These are phyloP conservation scores for Rhododendron williamsianum DNA, from an alignment of 148 eudicot species.

Conservation along the genomic window DNA sequence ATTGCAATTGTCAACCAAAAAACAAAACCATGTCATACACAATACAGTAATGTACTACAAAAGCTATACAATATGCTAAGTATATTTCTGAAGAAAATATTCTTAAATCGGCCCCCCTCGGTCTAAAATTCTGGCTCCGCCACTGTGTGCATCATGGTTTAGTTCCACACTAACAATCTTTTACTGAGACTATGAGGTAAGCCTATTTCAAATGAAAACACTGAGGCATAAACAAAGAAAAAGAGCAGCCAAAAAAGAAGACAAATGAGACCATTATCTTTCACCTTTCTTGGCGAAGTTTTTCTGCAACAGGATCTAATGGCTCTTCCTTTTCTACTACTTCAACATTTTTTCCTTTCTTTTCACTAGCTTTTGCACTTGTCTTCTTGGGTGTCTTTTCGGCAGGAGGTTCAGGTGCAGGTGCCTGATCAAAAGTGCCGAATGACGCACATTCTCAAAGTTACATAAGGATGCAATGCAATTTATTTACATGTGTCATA, in stretches of 20 bases:
- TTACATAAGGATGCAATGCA: background rate
- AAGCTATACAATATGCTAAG: too few relatives aligned
- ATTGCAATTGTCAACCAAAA: too few relatives aligned
- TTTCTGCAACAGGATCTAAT: conserved; percentile 48
- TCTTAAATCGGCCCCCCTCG: too few relatives aligned
- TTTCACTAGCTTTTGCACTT: conserved; percentile 30
- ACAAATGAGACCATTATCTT: background rate
- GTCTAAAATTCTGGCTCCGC: too few relatives aligned
- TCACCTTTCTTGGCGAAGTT: conserved; percentile 53
- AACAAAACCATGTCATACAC: too few relatives aligned
- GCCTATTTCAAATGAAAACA: background rate
- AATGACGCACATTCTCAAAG: background rate
- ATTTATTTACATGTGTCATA: background rate
- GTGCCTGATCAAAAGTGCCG: conserved; percentile 25
- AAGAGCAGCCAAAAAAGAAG: background rate
- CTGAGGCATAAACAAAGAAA: background rate
- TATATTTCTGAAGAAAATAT: too few relatives aligned
- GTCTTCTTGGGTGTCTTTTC: conserved; percentile 36
- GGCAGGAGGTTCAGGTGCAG: conserved; percentile 31
- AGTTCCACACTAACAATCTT: background rate
- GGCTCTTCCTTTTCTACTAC: conserved; percentile 27
- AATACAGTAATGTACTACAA: too few relatives aligned
- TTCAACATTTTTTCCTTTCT: conserved; percentile 40
- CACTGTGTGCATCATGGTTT: background rate
- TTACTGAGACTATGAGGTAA: background rate